Evolutionary conservation across 2,329 filamentous ascomycete species (phyloP).

Genomic region (Amauroascus niger): DNA sequence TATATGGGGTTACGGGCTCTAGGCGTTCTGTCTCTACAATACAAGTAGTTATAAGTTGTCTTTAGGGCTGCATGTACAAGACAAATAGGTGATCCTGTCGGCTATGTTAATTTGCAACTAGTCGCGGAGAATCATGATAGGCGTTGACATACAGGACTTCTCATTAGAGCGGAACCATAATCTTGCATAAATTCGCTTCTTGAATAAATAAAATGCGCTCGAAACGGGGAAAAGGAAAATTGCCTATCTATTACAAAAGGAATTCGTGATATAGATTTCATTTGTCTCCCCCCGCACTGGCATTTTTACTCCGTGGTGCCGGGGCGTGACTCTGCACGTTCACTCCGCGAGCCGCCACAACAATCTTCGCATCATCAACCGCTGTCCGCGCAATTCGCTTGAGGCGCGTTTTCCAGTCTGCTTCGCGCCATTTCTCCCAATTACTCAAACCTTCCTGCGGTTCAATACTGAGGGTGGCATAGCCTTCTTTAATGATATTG

Average conservation of each 20-base stretch:
- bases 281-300: not conserved
- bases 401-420: conserved; percentile 69
- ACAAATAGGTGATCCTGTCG: too few species aligned
- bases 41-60: too few species aligned
- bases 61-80: too few species aligned
- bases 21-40: too few species aligned
- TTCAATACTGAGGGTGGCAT: conserved; percentile 88
- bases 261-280: not conserved
- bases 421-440: conserved; percentile 80
- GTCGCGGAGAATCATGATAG: too few species aligned
- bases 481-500: conserved; percentile 89
- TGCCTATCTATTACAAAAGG: not conserved
- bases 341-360: conserved; percentile 28
- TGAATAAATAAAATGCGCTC: too few species aligned
- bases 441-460: conserved; percentile 75
- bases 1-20: too few species aligned
- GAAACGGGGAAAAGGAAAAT: too few species aligned
- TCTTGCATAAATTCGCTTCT: too few species aligned
- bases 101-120: too few species aligned
- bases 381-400: conserved; percentile 79
- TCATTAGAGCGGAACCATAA: too few species aligned
- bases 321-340: conserved; percentile 1
- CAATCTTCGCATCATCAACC: conserved; percentile 56
- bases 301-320: not conserved
- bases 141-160: too few species aligned